phyloP scores from a whole-genome alignment of 768 basidiomycete genomes.

The Naganishia randhawae region DNA sequence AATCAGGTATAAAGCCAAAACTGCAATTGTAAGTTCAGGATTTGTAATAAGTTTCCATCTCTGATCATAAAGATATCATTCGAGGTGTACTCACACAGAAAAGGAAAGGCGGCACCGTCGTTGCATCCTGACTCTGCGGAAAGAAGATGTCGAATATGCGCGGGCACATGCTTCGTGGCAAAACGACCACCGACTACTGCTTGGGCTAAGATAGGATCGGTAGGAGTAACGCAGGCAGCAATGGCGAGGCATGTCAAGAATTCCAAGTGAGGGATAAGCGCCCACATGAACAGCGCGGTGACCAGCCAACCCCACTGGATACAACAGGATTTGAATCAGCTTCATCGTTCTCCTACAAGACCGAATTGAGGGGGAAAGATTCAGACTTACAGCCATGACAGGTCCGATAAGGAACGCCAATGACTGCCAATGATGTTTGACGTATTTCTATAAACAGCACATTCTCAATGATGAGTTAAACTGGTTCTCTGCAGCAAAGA shows the following conservation, averaged over 20 bases:
- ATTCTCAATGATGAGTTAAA: background rate
- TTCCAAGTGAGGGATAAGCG: slow-evolving; percentile 78
- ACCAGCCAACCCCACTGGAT: slow-evolving; percentile 88
- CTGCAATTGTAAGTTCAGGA: background rate
- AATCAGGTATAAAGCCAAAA: slow-evolving; percentile 75
- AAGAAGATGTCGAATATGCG: slow-evolving; percentile 72
- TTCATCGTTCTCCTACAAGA: background rate
- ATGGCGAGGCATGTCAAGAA: slow-evolving; percentile 86
- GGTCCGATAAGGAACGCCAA: slow-evolving; percentile 70
- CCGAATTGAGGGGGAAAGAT: background rate
- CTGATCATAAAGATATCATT: background rate
- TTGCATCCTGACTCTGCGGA: slow-evolving; percentile 90
- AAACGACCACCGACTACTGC: slow-evolving; percentile 93
- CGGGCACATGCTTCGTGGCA: slow-evolving; percentile 87
- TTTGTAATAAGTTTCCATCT: background rate
- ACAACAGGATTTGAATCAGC: slow-evolving; percentile 55
- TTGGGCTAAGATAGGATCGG: slow-evolving; percentile 88
- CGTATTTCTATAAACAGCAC: slow-evolving; percentile 56
- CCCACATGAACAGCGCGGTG: slow-evolving; percentile 79
- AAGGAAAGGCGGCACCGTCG: slow-evolving; percentile 95
- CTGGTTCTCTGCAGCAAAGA: background rate
- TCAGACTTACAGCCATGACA: slow-evolving; percentile 44
- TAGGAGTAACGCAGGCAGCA: slow-evolving; percentile 88
- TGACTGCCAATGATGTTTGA: slow-evolving; percentile 87
- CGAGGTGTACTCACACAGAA: slow-evolving; percentile 57